Conservation (phyloP, 176 grass and related monocot genomes). For the Eleusine coracana region DNA sequence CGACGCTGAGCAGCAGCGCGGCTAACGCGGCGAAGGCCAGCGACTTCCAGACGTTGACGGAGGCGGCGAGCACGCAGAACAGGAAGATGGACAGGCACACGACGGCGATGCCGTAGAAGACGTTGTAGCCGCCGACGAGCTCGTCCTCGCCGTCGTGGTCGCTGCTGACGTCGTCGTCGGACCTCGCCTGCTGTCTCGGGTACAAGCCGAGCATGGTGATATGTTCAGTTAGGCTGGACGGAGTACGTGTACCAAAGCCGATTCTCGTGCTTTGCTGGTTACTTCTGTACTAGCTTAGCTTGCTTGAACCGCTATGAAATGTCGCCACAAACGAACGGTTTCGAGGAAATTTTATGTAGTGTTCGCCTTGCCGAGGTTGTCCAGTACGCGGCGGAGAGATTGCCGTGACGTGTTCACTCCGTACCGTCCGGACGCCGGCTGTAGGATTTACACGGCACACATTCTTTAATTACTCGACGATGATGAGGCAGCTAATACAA, state of each 20-base stretch:
- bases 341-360: slow-evolving; percentile 5
- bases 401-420: slow-evolving; percentile 15
- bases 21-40: background rate
- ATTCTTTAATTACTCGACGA: background rate
- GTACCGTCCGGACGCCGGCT: background rate
- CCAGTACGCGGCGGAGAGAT: background rate
- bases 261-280: background rate
- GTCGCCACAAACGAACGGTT: background rate
- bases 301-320: background rate
- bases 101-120: slow-evolving; percentile 33
- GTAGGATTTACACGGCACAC: background rate
- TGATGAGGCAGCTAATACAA: background rate
- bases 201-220: slow-evolving; percentile 38
- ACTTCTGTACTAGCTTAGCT: background rate
- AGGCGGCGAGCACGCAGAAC: slow-evolving; percentile 38
- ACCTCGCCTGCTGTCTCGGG: slow-evolving; percentile 19
- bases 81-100: slow-evolving; percentile 38
- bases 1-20: slow-evolving; percentile 16
- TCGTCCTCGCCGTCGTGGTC: background rate
- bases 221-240: background rate
- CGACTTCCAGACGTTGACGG: slow-evolving; percentile 23
- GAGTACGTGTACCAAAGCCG: background rate
- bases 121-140: background rate
- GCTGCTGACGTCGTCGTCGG: background rate
- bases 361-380: background rate